Base-by-base conservation (phyloP, 805 yeast genomes). In the Jamesozyma hellenica region DNA sequence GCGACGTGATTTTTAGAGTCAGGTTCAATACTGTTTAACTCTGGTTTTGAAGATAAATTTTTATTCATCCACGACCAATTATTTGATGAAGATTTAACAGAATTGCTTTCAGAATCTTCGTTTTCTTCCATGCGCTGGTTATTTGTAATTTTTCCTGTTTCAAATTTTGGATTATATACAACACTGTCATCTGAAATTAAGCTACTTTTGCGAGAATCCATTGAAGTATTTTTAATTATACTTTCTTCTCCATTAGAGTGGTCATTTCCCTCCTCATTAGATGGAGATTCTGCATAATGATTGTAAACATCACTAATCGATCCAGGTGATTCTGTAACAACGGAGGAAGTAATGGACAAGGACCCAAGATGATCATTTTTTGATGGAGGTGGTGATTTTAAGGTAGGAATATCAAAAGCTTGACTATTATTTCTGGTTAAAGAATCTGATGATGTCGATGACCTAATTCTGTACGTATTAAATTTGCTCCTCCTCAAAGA, bases 401-500 rank as follows among this genome's bases (percentile, higher is more conserved):
- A 8, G 8, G 4, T 29, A 13, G 8, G 16, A 15, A 5, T 29
- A 4, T 29, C 32, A 29, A n/a, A 6, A 9, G 4, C 17, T 16
- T 11, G 8, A 15, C 4, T n/a, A 9, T 14, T n/a, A n/a, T 4
- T 16, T n/a, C 14, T 23, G n/a, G 29, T n/a, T 7, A 19, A 11
- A n/a, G 16, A 5, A 16, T 14, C 18, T 34, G 39, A 4, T 21
- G 59, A 50, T 43, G 42, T 23, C 2, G 39, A 14, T 10, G 59
- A 50, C 43, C 65, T 67, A 54, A 66, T 61, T 45, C 73, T 63
- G 49, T 72, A 72, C 1, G 75, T 69, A 25, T 72, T 66, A 67
- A 76, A 71, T 48, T 69, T 63, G 43, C 72, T 65, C 53, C 77
- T 65, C 48, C 63, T 69, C 32, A 64, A 45, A 0, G 65, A 54